Conservation (phyloP, 306 rosid genomes). For the Malus sieversii region DNA sequence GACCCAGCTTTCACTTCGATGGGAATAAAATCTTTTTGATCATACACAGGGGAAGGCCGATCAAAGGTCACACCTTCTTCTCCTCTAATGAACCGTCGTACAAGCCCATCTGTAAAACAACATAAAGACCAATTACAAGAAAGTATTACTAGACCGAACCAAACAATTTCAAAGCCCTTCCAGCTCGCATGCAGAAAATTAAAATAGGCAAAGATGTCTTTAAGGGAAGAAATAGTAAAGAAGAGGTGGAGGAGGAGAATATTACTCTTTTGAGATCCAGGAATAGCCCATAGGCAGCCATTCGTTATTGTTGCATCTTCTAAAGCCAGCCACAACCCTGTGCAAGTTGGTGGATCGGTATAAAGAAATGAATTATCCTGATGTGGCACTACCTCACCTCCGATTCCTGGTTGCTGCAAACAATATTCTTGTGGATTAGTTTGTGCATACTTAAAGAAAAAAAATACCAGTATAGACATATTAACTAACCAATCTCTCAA, state of each 20-base stretch:
- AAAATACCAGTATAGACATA: background rate
- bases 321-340: conserved; percentile 92
- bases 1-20: conserved; percentile 91
- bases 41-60: conserved; percentile 62
- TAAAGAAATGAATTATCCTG: conserved; percentile 92
- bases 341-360: conserved; percentile 88
- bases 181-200: background rate
- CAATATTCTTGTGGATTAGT: conserved; percentile 1
- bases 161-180: background rate
- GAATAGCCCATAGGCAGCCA: conserved; percentile 94
- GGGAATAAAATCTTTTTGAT: conserved; percentile 73
- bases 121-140: background rate
- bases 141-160: conserved; percentile 1
- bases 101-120: conserved; percentile 65
- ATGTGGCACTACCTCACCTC: conserved; percentile 98
- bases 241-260: conserved; percentile 2
- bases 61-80: conserved; percentile 75
- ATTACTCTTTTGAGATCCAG: conserved; percentile 88
- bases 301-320: conserved; percentile 74
- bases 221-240: background rate
- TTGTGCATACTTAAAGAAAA: background rate
- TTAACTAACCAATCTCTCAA: background rate
- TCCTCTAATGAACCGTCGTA: conserved; percentile 74
- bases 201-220: background rate
- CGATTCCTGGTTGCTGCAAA: conserved; percentile 94